These are phyloP conservation scores for Penicillium odoratum DNA, from an alignment of 495 filamentous ascomycete species.

Conservation along the genomic window DNA sequence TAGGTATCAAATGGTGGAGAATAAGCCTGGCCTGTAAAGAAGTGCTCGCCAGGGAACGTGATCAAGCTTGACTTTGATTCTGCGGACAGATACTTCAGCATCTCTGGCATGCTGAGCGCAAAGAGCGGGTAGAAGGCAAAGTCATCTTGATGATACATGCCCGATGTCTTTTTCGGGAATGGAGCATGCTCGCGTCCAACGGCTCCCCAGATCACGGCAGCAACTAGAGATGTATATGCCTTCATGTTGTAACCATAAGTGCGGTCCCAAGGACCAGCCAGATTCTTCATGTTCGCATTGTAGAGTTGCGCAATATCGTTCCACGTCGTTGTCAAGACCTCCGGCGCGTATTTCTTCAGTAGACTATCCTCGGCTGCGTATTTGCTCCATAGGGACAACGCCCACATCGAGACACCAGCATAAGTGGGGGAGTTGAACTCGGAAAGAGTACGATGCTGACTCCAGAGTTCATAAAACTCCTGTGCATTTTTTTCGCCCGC, in stretches of 20 bases:
- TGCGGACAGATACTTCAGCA: constrained; percentile 20
- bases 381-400: constrained; percentile 41
- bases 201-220: constrained; percentile 37
- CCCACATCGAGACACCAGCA: constrained; percentile 42
- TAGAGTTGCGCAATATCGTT: constrained; percentile 33
- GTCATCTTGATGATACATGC: constrained; percentile 40
- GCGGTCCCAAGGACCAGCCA: constrained; percentile 47
- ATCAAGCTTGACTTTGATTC: constrained; percentile 22
- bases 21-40: constrained; percentile 32
- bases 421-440: constrained; percentile 48
- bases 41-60: constrained; percentile 37
- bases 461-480: constrained; percentile 40
- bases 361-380: constrained; percentile 29
- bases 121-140: constrained; percentile 40
- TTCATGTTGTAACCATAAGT: constrained; percentile 48
- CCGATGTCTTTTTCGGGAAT: constrained; percentile 23
- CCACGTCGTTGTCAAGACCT: constrained; percentile 35
- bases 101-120: constrained; percentile 32
- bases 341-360: constrained; percentile 31
- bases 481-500: constrained; percentile 35
- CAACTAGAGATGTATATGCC: constrained; percentile 37
- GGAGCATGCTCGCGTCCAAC: constrained; percentile 33
- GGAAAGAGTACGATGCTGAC: constrained; percentile 36
- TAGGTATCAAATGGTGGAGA: constrained; percentile 42
- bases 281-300: constrained; percentile 38